Evolutionary conservation across 2,329 filamentous ascomycete genomes (phyloP).

Genomic region (Trichoderma pleuroti): DNA sequence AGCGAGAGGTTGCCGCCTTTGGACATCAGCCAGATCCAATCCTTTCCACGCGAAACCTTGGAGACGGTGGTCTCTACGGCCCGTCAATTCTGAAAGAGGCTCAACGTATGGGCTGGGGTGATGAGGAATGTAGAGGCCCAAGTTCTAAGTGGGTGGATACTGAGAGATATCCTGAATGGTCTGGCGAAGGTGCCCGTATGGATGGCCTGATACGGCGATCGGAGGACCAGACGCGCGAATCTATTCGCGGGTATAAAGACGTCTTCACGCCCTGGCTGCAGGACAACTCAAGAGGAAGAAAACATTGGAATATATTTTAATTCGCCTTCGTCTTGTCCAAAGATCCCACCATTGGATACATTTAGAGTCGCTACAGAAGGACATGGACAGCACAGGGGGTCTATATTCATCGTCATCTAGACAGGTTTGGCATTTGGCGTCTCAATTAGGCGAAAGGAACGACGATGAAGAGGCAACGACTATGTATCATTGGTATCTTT

Average conservation of each 20-base stretch:
- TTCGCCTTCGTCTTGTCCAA: not conserved
- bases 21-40: not conserved
- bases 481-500: no score
- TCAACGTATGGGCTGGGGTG: not conserved
- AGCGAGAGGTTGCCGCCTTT: not conserved
- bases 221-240: not conserved
- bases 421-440: no score
- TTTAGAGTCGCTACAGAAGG: not conserved
- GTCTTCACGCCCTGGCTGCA: not conserved
- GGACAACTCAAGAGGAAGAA: not conserved
- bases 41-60: not conserved
- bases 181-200: not conserved
- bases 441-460: no score
- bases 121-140: not conserved
- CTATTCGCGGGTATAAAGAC: not conserved
- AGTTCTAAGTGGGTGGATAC: not conserved
- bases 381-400: not conserved
- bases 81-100: not conserved
- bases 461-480: no score
- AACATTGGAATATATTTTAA: not conserved
- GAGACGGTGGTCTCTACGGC: not conserved
- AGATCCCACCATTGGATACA: not conserved
- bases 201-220: not conserved
- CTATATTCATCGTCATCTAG: not conserved
- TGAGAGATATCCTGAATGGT: not conserved